phyloP scores from a whole-genome alignment of 768 basidiomycete species.

The Suillus clintonianus region DNA sequence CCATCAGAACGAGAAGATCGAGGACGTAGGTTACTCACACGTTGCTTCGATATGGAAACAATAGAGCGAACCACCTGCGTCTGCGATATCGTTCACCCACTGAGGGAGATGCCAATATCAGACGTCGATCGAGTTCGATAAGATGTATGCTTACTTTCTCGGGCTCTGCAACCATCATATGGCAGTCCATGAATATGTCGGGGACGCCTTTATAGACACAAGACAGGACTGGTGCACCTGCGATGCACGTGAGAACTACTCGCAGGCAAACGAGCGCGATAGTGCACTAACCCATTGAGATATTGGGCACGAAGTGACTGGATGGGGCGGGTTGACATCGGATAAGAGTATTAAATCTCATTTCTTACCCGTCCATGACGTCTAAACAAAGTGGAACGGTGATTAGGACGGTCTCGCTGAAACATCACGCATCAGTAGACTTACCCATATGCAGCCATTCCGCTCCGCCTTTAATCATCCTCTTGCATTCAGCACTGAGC shows the following conservation, averaged over 20 bases:
- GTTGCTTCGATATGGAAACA: slow-evolving; percentile 97
- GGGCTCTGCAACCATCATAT: slow-evolving; percentile 99
- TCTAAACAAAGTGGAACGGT: slow-evolving; percentile 47
- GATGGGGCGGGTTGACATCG: slow-evolving; percentile 11
- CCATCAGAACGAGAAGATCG: background rate
- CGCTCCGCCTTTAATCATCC: slow-evolving; percentile 94
- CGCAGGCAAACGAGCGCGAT: background rate
- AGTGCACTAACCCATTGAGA: slow-evolving; percentile 81
- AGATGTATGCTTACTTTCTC: slow-evolving; percentile 59
- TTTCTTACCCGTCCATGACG: slow-evolving; percentile 91
- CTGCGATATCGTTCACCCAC: slow-evolving; percentile 97
- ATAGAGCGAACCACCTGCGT: slow-evolving; percentile 92
- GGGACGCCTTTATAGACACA: slow-evolving; percentile 86
- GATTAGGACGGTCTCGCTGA: slow-evolving; percentile 15
- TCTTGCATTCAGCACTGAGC: slow-evolving; percentile 90
- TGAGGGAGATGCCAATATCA: slow-evolving; percentile 30
- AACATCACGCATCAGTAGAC: slow-evolving; percentile 9
- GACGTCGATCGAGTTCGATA: background rate
- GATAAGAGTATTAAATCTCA: slow-evolving; percentile 6
- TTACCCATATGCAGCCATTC: slow-evolving; percentile 99
- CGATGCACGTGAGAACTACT: slow-evolving; percentile 10
- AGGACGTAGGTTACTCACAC: slow-evolving; percentile 47
- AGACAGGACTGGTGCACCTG: slow-evolving; percentile 86
- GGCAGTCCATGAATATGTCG: slow-evolving; percentile 99
- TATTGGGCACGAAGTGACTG: slow-evolving; percentile 98